These are phyloP conservation scores for Fusarium haematococcum DNA, from an alignment of 2,329 filamentous ascomycete species.

Conservation along the genomic window DNA sequence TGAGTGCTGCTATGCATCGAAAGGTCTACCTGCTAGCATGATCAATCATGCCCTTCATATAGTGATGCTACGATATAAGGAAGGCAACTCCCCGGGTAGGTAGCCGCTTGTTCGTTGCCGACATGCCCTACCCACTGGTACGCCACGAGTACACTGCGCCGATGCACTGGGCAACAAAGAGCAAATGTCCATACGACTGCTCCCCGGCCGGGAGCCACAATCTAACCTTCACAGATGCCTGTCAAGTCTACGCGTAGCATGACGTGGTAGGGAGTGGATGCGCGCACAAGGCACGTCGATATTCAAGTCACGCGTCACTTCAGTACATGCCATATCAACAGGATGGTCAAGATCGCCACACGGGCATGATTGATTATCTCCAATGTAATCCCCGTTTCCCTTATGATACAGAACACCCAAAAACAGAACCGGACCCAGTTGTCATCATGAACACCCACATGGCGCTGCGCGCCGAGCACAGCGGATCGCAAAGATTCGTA, in stretches of 20 bases:
- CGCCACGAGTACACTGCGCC: neutral
- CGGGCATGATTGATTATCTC: conserved; percentile 50
- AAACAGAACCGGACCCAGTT: conserved; percentile 56
- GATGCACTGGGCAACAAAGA: neutral
- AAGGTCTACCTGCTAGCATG: neutral
- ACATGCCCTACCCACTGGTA: neutral
- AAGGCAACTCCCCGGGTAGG: neutral
- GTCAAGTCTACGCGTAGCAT: neutral
- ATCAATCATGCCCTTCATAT: neutral
- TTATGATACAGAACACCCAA: conserved; percentile 60
- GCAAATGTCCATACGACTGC: too few species aligned
- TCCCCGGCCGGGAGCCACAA: neutral
- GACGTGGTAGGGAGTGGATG: neutral
- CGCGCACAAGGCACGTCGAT: neutral
- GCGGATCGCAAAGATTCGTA: conserved; percentile 49
- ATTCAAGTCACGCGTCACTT: neutral
- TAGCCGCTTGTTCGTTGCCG: neutral
- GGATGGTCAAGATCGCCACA: conserved; percentile 42
- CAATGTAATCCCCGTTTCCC: conserved; percentile 54
- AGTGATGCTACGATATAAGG: neutral
- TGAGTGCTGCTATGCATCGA: neutral
- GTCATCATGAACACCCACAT: conserved; percentile 57
- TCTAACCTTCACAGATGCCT: neutral
- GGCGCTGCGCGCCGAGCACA: conserved; percentile 31
- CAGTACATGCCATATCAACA: neutral